Base-by-base conservation (phyloP, 352 stramenopile species). In the Blastocystis sp. region DNA sequence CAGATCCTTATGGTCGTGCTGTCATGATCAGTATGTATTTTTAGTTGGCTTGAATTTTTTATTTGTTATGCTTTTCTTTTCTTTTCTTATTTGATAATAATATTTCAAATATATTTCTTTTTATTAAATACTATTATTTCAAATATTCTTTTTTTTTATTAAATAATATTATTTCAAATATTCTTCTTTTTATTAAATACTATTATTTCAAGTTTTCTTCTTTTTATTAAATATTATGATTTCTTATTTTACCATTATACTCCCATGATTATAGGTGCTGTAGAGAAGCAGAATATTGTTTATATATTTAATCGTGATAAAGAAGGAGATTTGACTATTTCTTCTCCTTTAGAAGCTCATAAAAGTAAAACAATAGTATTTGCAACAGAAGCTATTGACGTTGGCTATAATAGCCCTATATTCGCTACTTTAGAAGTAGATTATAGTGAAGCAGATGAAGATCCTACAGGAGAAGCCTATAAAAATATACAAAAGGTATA, bases 251-350 rank as follows among this genome's bases (percentile, higher is more conserved):
- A n/a, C n/a, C n/a, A n/a, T n/a, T n/a, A n/a, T 45, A 6, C 49
- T 5, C n/a, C n/a, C n/a, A n/a, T n/a, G n/a, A n/a, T n/a, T 13
- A 7, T 34, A 56, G 69, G 70, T 4, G 70, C 72, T 10, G 66
- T 95, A 19, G 91, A 99, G 76, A 97, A 97, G 72, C 86, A 95
- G 67, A 95, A 98, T 67, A 76, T 98, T 9, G 90, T 98, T 19
- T 99, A 96, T 72, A 86, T 96, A 19, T 82, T 98, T 73, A 95
- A 95, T 70, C 77, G 88, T 25, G 87, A 96, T 68, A 78, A 81
- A 4, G 78, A 77, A 0, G 89, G 82, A 64, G 77, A 80, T 0
- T 69, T 95, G 9, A 95, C 88, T 13, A 94, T 98, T 65, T 93
- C 87, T 36, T 94, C 80, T 58, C 91, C 91, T 11, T 71, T 99